phyloP scores from a whole-genome alignment of 2,329 filamentous ascomycete species.

The Paradendryphiella salina region DNA sequence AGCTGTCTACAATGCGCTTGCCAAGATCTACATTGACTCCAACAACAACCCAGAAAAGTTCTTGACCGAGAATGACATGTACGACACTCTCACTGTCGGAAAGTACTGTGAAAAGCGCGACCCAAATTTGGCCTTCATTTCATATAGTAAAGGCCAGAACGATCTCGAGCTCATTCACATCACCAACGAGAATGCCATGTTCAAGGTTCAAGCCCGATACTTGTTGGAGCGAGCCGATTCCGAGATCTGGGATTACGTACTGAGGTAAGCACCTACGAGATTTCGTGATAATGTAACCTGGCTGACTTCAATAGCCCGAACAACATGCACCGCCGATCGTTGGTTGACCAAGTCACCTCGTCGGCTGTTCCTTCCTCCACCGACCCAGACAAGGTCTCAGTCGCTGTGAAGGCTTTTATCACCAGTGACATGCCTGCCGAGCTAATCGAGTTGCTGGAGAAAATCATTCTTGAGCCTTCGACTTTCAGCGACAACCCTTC shows the following conservation, averaged over 20 bases:
- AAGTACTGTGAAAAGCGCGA: slow-evolving; percentile 99
- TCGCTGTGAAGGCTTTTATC: slow-evolving; percentile 92
- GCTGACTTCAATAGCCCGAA: slow-evolving; percentile 62
- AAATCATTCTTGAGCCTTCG: slow-evolving; percentile 99
- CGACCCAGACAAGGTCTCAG: slow-evolving; percentile 91
- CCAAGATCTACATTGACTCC: slow-evolving; percentile 98
- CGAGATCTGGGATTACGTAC: slow-evolving; percentile 92
- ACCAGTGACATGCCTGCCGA: slow-evolving; percentile 88
- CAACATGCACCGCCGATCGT: slow-evolving; percentile 90
- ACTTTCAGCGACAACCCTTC: slow-evolving; percentile 97
- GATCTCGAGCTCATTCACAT: slow-evolving; percentile 96
- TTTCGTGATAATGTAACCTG: background rate
- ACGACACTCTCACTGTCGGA: slow-evolving; percentile 87
- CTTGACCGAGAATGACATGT: slow-evolving; percentile 94
- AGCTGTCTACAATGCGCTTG: slow-evolving; percentile 93
- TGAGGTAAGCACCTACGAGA: slow-evolving; percentile 54
- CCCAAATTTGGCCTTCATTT: slow-evolving; percentile 91
- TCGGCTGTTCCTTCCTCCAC: slow-evolving; percentile 83
- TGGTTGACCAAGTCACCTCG: slow-evolving; percentile 94
- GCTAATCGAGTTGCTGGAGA: slow-evolving; percentile 95
- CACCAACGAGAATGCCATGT: slow-evolving; percentile 99
- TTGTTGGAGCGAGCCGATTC: slow-evolving; percentile 84
- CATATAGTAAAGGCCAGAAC: slow-evolving; percentile 95
- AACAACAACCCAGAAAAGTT: slow-evolving; percentile 99
- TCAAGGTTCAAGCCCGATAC: slow-evolving; percentile 95